Percentiles rank a stretch among this genome's conserved stretches.
Evolutionary conservation across 1,139 yeast species (phyloP).

Genomic region (Spencermartinsiella ligniputridi): DNA sequence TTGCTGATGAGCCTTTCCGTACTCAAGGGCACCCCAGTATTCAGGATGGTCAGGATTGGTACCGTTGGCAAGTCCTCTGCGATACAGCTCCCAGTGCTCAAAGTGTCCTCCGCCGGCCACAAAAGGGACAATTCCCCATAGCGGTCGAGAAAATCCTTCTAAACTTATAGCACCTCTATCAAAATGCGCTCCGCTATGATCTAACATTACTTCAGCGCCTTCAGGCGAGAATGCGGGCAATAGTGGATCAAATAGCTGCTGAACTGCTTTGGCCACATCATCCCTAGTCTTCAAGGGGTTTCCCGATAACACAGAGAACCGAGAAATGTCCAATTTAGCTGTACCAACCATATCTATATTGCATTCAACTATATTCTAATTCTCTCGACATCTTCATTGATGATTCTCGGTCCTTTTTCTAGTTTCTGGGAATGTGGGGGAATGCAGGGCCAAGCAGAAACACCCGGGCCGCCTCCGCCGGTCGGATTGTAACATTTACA

Average conservation of each 20-base stretch:
- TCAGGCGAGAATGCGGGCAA: slow-evolving; percentile 19
- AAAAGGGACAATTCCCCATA: slow-evolving; percentile 33
- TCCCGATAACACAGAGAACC: slow-evolving; percentile 5
- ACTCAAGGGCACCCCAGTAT: slow-evolving; percentile 29
- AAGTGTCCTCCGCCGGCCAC: slow-evolving; percentile 30
- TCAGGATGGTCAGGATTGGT: slow-evolving; percentile 29
- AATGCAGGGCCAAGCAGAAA: no score
- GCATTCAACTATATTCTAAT: background rate
- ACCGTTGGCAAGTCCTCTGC: slow-evolving; percentile 29
- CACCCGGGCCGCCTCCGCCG: background rate
- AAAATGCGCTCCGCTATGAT: slow-evolving; percentile 25
- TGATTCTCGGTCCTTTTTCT: background rate
- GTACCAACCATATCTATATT: no score
- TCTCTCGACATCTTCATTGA: background rate
- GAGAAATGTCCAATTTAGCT: background rate
- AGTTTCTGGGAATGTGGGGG: background rate
- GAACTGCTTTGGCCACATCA: slow-evolving; percentile 19
- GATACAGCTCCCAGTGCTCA: slow-evolving; percentile 21
- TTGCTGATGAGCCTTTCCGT: slow-evolving; percentile 25
- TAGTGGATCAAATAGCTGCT: slow-evolving; percentile 18
- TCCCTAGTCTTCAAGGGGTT: slow-evolving; percentile 17
- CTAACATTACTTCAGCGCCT: slow-evolving; percentile 19
- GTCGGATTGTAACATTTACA: no score
- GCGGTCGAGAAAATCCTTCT: slow-evolving; percentile 32
- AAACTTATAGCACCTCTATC: slow-evolving; percentile 25